A percentile compares a stretch with the other conserved stretches of the same genome.
These are phyloP conservation scores for Fraxinus dipetala DNA, from an alignment of 305 asterid genomes.

Conservation along the genomic window DNA sequence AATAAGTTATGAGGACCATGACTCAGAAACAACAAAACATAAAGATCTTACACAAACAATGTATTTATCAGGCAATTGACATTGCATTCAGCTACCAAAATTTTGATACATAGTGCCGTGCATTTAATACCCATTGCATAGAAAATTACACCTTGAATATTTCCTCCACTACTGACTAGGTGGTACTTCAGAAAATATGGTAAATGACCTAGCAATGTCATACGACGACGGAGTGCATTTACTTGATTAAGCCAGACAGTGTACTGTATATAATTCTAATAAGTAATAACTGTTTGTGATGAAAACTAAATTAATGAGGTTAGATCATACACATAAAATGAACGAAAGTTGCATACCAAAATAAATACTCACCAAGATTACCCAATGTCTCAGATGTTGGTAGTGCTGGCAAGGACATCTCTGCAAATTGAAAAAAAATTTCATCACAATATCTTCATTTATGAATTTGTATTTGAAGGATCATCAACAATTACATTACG, in stretches of 20 bases:
- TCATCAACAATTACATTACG: neutral
- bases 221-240: neutral
- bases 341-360: neutral
- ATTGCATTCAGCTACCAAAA: neutral
- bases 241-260: neutral
- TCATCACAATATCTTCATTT: constrained; percentile 15
- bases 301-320: neutral
- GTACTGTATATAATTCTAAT: neutral
- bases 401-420: constrained; percentile 95
- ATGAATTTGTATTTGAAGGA: neutral
- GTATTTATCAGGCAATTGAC: neutral
- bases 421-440: constrained; percentile 42
- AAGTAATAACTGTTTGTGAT: neutral
- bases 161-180: neutral
- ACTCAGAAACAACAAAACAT: constrained; percentile 3
- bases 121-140: neutral
- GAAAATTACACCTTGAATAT: neutral
- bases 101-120: neutral
- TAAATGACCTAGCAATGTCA: neutral
- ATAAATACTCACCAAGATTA: constrained; percentile 49
- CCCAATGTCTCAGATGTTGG: constrained; percentile 67
- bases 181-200: constrained; percentile 5
- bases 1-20: neutral
- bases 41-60: neutral
- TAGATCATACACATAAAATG: neutral